Evolutionary conservation across 768 basidiomycete genomes (phyloP), one percentile per base, ranked within the genome.

Genomic region (Mycena floridula): DNA sequence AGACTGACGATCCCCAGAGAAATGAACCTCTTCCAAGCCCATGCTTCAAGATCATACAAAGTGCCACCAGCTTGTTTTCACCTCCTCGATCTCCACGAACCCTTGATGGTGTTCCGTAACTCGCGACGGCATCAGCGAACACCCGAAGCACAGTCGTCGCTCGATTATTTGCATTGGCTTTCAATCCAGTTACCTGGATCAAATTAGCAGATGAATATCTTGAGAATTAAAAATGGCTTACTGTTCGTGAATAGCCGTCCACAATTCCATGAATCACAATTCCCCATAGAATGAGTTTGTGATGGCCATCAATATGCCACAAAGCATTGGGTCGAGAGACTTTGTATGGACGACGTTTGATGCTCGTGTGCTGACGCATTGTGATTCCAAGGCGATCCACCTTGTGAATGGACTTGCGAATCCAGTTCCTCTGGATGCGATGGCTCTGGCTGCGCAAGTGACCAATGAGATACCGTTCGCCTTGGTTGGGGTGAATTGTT

Each of bases 371-470:
- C 13, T 35, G 13, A 9, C 28, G 28, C 28, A 30, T 9, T 9
- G 25, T 12, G 26, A 22, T 25, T 18, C 49, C 45, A 9, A 53
- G 40, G 28, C 28, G 45, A 18, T 56, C 30, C 6, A 58, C 36
- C 1, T 22, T 25, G 25, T 42, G 48, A 40, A 59, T 26, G 0
- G 50, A 38, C 3, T 8, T 21, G 9, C 40, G 18, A 2, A 60
- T 21, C 4, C 40, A 22, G 2, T 22, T 45, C 6, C 48, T 21
- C 30, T 60, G 59, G 24, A 59, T 20, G n/a, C 40, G 32, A 2
- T 55, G 24, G 2, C 51, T 45, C 22, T 57, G 39, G 2, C 42
- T 24, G 1, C 48, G 38, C 4, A 59, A 39, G 5, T 25, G 57
- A 1, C 49, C 48, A 0, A 50, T 20, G 11, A 57, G 24, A 30